Base-by-base conservation (phyloP, 2,329 filamentous ascomycete species). In the Dichotomopilus funicola region DNA sequence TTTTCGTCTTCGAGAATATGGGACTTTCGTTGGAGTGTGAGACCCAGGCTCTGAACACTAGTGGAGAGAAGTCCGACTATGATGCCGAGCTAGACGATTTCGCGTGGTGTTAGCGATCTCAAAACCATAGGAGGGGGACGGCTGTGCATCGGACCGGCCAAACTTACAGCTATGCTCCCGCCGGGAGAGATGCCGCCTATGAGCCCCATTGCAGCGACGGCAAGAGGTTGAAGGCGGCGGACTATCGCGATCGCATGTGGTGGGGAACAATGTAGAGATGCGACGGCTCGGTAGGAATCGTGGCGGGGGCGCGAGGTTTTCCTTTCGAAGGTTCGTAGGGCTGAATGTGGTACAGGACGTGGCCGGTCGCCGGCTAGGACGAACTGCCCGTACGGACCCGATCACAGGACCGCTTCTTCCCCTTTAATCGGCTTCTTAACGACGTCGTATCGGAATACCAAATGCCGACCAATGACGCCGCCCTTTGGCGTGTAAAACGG, bases 1-100 rank as follows among this genome's bases (percentile, higher is more conserved):
- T 96, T 96, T 75, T 95, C 90, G 75, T 99, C 94, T 76, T 99
- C 94, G 68, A 97, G 85, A 63, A 99, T 87, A 74, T 99, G 94
- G 61, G 94, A 97, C 74, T 99, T 97, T 70, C 94, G 89, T 74
- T 99, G 94, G 33, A 99, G 80, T 36, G 94, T 99, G 62, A 99
- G 81, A 63, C 94, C 94, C 65, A 99, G 78, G 70, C 91, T 96
- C 72, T 99, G 94, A 31, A 97, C 83, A 70, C 91, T 94, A 58
- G 94, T 96, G 56, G 92, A 97, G 64, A 96, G 71, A 62, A 99
- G 81, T 65, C 94, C 94, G 68, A 96, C 92, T 61, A 96, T 73
- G 68, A 99, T 91, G 67, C 94, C 94, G 68, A 97, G 81, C 90
- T 95, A 19, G 33, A 31, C 27, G 68, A 52, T 58, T 10, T 13